Evolutionary conservation across 441 rosid genomes (phyloP), one percentile per base, ranked within the genome.

Genomic region (Pelargonium australe): DNA sequence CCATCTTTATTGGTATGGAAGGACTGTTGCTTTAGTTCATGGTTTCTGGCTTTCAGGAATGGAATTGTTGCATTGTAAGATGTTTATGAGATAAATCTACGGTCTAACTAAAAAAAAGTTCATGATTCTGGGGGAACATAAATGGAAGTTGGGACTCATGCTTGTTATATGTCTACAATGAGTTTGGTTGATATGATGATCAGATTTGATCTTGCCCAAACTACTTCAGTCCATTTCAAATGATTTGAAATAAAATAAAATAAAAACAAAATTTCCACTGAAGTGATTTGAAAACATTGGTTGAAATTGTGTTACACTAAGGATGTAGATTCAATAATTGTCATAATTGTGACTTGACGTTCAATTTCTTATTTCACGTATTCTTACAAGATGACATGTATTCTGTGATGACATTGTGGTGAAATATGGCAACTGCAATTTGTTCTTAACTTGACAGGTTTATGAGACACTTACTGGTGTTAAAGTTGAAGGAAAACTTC

Each of bases 391-490:
- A 45, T 45, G 51, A 10, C 23, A 20, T 57, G 28, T 3, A 20
- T 20, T 57, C 5, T 16, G 7, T 57, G 63, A 57, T 19, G 28
- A 19, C 19, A 57, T 57, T 57, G 28, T 20, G 1, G 0, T 57
- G 25, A 7, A 28, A 5, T 60, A 37, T 17, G 9, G 31, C 67
- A 25, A 74, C 58, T 2, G 23, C 55, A 17, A n/a, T 68, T 68
- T 74, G 3, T 43, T 41, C 45, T 16, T 8, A 70, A 64, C 65
- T 13, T 67, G 41, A 67, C 79, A 95, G 99, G 91, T 92, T 61
- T 95, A 95, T 74, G 99, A 92, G 76, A 84, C 84, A 73, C 92
- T 95, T 70, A 70, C 96, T 0, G 92, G 97, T 68, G 81, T 90
- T 75, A 84, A 76, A 80, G 99, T 95, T 65, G 97, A 90, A 84